A percentile compares a stretch with the other conserved stretches of the same genome.
These are phyloP conservation scores for Yamadazyma atmosphaerica DNA, from an alignment of 1,139 yeast genomes.

Conservation along the genomic window DNA sequence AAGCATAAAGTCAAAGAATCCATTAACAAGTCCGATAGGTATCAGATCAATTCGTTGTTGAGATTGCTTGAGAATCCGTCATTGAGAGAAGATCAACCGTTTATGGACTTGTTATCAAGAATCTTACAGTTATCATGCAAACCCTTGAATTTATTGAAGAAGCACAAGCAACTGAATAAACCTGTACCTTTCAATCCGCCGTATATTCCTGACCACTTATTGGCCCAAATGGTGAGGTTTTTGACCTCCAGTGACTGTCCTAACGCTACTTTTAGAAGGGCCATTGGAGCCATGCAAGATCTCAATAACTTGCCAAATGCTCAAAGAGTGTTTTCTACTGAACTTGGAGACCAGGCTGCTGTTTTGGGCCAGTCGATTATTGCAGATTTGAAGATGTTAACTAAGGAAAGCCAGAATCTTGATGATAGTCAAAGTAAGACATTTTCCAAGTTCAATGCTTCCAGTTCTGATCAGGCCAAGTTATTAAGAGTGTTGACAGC, in stretches of 20 bases:
- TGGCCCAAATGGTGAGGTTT: slow-evolving; percentile 64
- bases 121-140: slow-evolving; percentile 76
- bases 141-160: slow-evolving; percentile 58
- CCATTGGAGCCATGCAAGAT: slow-evolving; percentile 81
- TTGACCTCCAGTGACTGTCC: slow-evolving; percentile 86
- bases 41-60: slow-evolving; percentile 72
- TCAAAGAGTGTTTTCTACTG: slow-evolving; percentile 64
- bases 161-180: slow-evolving; percentile 17
- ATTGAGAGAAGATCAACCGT: slow-evolving; percentile 68
- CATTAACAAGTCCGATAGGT: slow-evolving; percentile 40
- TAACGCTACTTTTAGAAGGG: slow-evolving; percentile 81
- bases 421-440: slow-evolving; percentile 53
- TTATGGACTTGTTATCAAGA: slow-evolving; percentile 76
- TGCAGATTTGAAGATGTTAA: slow-evolving; percentile 53
- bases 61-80: slow-evolving; percentile 60
- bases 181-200: slow-evolving; percentile 54
- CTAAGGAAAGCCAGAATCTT: slow-evolving; percentile 45
- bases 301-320: slow-evolving; percentile 64
- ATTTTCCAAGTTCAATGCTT: slow-evolving; percentile 70
- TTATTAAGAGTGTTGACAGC: slow-evolving; percentile 84
- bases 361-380: slow-evolving; percentile 58
- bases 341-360: slow-evolving; percentile 68
- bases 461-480: slow-evolving; percentile 87
- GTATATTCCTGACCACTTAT: slow-evolving; percentile 60
- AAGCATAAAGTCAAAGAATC: slow-evolving; percentile 40